These are phyloP conservation scores for Taphrina flavorubra DNA, from an alignment of 1,139 yeast genomes.

Conservation along the genomic window DNA sequence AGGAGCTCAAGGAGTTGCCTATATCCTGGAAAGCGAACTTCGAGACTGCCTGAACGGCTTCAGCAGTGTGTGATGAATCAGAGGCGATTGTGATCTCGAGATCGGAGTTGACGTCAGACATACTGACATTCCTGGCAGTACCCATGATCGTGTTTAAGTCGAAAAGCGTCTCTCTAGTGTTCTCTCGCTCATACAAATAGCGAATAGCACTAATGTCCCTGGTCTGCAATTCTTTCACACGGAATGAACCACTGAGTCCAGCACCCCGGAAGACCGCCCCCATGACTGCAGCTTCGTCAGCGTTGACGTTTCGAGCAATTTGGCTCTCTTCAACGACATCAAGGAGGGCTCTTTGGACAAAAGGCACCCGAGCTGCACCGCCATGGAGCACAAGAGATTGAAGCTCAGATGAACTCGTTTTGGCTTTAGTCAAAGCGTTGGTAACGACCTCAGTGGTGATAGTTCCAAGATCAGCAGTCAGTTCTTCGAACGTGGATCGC, in stretches of 20 bases:
- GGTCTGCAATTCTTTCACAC: slow-evolving; percentile 64
- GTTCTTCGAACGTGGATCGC: slow-evolving; percentile 77
- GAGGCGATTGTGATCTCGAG: slow-evolving; percentile 13
- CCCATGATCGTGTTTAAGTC: slow-evolving; percentile 49
- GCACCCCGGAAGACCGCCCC: slow-evolving; percentile 89
- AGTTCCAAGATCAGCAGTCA: slow-evolving; percentile 56
- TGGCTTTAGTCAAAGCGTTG: slow-evolving; percentile 56
- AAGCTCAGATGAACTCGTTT: slow-evolving; percentile 52
- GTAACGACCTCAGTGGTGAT: slow-evolving; percentile 63
- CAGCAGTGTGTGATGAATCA: neutral
- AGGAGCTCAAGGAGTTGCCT: neutral
- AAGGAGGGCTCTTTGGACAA: slow-evolving; percentile 65
- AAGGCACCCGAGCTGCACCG: slow-evolving; percentile 90
- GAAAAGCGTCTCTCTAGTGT: slow-evolving; percentile 52
- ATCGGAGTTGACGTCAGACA: slow-evolving; percentile 4
- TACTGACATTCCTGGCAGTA: slow-evolving; percentile 4
- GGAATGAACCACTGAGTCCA: slow-evolving; percentile 63
- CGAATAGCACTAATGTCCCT: slow-evolving; percentile 62
- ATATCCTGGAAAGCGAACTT: slow-evolving; percentile 24
- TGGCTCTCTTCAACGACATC: slow-evolving; percentile 56
- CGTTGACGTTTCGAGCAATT: slow-evolving; percentile 86
- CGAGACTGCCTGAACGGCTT: slow-evolving; percentile 9
- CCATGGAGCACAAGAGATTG: slow-evolving; percentile 82
- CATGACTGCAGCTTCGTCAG: slow-evolving; percentile 92
- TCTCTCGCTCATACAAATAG: slow-evolving; percentile 50